A percentile compares a stretch with the other conserved stretches of the same genome.
Conservation (phyloP, 2,329 filamentous ascomycete species). For the Coniella lustricola region DNA sequence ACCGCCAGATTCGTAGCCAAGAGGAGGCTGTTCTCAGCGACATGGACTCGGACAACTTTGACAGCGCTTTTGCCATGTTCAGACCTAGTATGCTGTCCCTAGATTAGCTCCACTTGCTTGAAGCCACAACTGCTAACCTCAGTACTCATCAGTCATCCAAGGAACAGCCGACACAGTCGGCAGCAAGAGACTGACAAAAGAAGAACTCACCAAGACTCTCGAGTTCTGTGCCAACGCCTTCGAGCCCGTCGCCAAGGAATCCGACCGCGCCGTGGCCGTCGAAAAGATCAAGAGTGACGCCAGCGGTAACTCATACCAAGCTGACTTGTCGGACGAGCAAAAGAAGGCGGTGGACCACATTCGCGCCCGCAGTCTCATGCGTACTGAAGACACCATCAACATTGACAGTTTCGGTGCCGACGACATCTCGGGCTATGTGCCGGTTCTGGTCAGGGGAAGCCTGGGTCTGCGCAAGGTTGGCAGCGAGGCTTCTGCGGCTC, state of each 20-base stretch:
- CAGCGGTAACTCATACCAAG: slow-evolving; percentile 1
- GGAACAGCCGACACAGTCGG: slow-evolving; percentile 26
- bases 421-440: slow-evolving; percentile 22
- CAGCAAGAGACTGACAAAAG: slow-evolving; percentile 23
- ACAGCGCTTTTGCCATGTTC: slow-evolving; percentile 35
- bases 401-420: slow-evolving; percentile 28
- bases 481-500: background rate
- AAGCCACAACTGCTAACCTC: no score
- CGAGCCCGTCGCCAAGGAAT: slow-evolving; percentile 9
- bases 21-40: slow-evolving; percentile 34
- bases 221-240: slow-evolving; percentile 29
- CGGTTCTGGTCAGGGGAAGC: slow-evolving; percentile 20
- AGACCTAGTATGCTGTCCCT: slow-evolving; percentile 27
- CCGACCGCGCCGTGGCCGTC: background rate
- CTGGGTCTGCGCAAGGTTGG: slow-evolving; percentile 17
- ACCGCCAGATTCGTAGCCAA: slow-evolving; percentile 33
- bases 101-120: no score
- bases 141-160: slow-evolving; percentile 28
- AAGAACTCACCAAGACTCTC: slow-evolving; percentile 26
- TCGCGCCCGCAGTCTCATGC: slow-evolving; percentile 17
- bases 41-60: slow-evolving; percentile 34
- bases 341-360: slow-evolving; percentile 14
- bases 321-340: slow-evolving; percentile 25
- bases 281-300: slow-evolving; percentile 12
- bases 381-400: slow-evolving; percentile 25